Evolutionary conservation across 2,329 filamentous ascomycete species (phyloP), one percentile per base, ranked within the genome.

Genomic region (Penicillium digitatum): DNA sequence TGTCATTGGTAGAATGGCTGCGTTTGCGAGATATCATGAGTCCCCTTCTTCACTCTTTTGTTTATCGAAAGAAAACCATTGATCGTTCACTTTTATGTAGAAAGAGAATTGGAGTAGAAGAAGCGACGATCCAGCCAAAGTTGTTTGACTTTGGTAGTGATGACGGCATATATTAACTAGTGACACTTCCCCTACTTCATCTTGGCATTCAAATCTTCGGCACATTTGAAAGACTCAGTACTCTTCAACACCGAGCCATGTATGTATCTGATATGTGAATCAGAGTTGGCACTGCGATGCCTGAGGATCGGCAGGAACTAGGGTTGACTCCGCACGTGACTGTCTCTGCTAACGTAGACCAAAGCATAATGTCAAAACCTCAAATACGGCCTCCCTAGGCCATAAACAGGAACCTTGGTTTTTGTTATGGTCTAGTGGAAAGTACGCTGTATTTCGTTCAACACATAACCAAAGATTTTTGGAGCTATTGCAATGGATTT

Each of bases 301-400:
- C 35, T 49, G 34, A 31, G 10, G 39, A 35, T 9, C 5, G 18
- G 35, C 1, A n/a, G 9, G 24, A 58, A 34, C 53, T 59, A 59
- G 57, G 57, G 57, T 50, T 59, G 42, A 10, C 3, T 0, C 3
- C 9, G 0, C 57, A 59, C 57, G 57, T 57, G 57, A 59, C 27
- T 24, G 9, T 14, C 24, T 10, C 8, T 48, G 9, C 2, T 31
- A n/a, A 20, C 31, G 27, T n/a, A n/a, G n/a, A n/a, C n/a, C n/a
- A n/a, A n/a, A n/a, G n/a, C n/a, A n/a, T n/a, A n/a, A n/a, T n/a
- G n/a, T n/a, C n/a, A n/a, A n/a, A n/a, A n/a, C n/a, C n/a, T n/a
- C n/a, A n/a, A n/a, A n/a, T n/a, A n/a, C n/a, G n/a, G n/a, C n/a
- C n/a, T n/a, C n/a, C n/a, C n/a, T n/a, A n/a, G n/a, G n/a, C n/a